Evolutionary conservation across 2,329 filamentous ascomycete genomes (phyloP), one percentile per base, ranked within the genome.

Genomic region (Bipolaris sorokiniana): DNA sequence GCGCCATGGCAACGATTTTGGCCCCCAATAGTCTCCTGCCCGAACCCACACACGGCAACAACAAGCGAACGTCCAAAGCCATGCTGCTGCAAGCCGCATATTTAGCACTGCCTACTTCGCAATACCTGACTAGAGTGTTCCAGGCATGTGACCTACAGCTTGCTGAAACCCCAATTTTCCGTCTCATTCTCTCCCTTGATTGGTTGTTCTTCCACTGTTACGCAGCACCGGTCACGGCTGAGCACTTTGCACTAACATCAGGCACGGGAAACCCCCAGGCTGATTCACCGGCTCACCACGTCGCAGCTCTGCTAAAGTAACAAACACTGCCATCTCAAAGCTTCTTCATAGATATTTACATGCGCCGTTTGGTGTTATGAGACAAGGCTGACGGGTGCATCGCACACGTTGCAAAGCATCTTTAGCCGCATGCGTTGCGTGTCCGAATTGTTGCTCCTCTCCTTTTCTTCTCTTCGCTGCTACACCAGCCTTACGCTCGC

Each of bases 361-460:
- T 55, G 42, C 62, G 52, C 52, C 20, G 26, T 42, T 48, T 56
- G 42, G 28, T 61, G 55, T 53, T 42, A 56, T 58, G 56, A 50
- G 46, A 47, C 53, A 58, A 57, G 62, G 57, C 65, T 66, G 63
- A 67, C 57, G 44, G 20, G 42, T 36, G 48, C 48, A 46, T 41
- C 54, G 56, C 58, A 55, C 45, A 64, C 55, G 55, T 58, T 58
- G 52, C 49, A 58, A 61, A 56, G 51, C 58, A 52, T 51, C 48
- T 56, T 59, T 58, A 68, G 59, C 64, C 55, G 49, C 53, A 36
- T 50, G 53, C 50, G 46, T 51, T 28, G n/a, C 23, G 20, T 47
- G 23, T 37, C 33, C 41, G 36, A 9, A 23, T 45, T 11, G 33
- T 18, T 47, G 18, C 28, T n/a, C 18, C 11, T 15, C 33, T 36